phyloP scores from a whole-genome alignment of 2,329 filamentous ascomycete genomes.

The Cladosporium sp. region DNA sequence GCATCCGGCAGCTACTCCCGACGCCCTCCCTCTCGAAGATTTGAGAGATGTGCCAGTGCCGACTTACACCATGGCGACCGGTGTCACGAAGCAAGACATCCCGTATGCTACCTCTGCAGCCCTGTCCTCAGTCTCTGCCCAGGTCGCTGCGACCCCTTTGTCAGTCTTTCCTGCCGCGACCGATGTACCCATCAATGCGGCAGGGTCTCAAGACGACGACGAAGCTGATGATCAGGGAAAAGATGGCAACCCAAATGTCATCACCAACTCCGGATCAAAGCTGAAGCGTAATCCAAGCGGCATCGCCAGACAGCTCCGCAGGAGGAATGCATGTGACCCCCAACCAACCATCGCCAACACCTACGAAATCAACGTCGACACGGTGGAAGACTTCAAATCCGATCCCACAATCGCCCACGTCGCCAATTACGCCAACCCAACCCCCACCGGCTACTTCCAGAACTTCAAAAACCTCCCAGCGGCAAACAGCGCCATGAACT shows the following conservation, averaged over 20 bases:
- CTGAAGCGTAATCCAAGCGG: not conserved
- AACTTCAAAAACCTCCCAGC: conserved; percentile 15
- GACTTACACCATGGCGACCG: conserved; percentile 11
- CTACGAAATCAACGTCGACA: conserved; percentile 2
- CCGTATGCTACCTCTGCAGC: conserved; percentile 1
- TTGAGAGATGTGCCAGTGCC: conserved; percentile 11
- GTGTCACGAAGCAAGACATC: not conserved
- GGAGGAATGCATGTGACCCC: conserved; percentile 1
- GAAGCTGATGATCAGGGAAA: not conserved
- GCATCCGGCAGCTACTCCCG: conserved; percentile 8
- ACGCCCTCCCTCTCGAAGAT: conserved; percentile 12
- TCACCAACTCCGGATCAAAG: conserved; percentile 3
- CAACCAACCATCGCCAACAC: not conserved
- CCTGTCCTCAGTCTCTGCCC: not conserved
- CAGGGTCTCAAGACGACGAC: not conserved
- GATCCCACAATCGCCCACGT: conserved; percentile 14
- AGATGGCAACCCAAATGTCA: not conserved
- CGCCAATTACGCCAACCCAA: conserved; percentile 1
- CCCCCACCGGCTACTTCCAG: conserved; percentile 15
- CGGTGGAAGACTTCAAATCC: conserved; percentile 9
- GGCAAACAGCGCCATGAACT: conserved; percentile 16
- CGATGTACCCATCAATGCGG: not conserved
- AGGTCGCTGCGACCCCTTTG: conserved; percentile 4
- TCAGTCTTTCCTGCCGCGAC: conserved; percentile 7
- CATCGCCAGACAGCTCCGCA: not conserved